These are phyloP conservation scores for Neurospora sp. DNA, from an alignment of 495 filamentous ascomycete species.

Conservation along the genomic window DNA sequence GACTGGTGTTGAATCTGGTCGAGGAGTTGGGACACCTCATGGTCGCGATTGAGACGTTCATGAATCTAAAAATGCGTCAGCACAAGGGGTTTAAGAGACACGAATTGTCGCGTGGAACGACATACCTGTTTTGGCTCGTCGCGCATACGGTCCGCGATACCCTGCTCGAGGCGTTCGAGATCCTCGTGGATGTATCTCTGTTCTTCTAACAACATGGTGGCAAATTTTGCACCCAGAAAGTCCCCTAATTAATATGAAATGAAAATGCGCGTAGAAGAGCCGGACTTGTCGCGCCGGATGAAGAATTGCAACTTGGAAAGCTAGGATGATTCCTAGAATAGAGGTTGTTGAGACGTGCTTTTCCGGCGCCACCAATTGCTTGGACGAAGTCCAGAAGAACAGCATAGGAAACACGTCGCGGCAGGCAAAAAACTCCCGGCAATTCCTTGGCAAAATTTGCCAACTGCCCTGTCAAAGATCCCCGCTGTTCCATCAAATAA, in stretches of 20 bases:
- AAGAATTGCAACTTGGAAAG: background rate
- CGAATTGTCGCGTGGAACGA: constrained; percentile 6
- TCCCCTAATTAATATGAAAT: background rate
- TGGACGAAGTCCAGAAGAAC: background rate
- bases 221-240: background rate
- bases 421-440: background rate
- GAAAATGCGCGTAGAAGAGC: background rate
- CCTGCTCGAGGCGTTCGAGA: constrained; percentile 87
- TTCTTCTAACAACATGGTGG: constrained; percentile 76
- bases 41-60: constrained; percentile 75
- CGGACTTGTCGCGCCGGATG: background rate
- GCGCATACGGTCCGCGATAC: constrained; percentile 75
- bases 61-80: constrained; percentile 55
- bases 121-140: constrained; percentile 83
- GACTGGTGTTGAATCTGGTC: constrained; percentile 80
- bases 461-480: background rate
- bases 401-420: background rate
- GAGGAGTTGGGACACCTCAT: constrained; percentile 82
- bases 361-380: background rate
- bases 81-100: background rate
- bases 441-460: background rate
- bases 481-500: background rate
- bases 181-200: constrained; percentile 91
- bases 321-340: background rate
- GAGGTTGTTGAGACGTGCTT: background rate